These are phyloP conservation scores for Physocladia obscura DNA, from an alignment of 192 early-diverging fungal species.

Conservation along the genomic window DNA sequence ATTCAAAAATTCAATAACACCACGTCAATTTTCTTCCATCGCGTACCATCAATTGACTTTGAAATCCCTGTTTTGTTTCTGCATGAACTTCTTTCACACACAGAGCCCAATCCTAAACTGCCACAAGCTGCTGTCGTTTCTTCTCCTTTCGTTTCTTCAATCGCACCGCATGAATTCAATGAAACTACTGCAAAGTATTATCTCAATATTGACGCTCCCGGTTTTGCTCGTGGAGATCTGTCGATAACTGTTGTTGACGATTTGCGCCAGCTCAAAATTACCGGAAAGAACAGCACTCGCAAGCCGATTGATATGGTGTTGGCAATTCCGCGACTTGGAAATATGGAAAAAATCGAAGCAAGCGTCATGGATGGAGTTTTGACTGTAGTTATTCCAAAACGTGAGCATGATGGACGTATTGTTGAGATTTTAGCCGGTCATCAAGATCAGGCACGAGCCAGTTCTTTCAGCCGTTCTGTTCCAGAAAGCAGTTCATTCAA, in stretches of 20 bases:
- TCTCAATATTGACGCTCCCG: not conserved
- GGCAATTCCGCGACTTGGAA: not conserved
- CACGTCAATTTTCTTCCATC: no score
- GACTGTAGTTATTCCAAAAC: conserved; percentile 1
- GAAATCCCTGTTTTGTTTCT: no score
- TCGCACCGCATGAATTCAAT: no score
- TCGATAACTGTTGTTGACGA: conserved; percentile 12
- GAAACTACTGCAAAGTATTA: not conserved
- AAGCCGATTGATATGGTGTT: not conserved
- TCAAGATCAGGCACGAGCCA: no score
- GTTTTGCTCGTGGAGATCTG: not conserved
- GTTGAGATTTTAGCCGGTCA: conserved; percentile 2
- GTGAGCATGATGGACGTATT: conserved; percentile 4
- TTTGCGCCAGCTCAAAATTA: not conserved
- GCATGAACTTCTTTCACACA: no score
- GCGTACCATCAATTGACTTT: no score
- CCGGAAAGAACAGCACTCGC: not conserved
- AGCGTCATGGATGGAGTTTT: conserved; percentile 8
- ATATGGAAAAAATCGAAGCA: conserved; percentile 2
- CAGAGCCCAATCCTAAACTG: no score
- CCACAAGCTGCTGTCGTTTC: no score
- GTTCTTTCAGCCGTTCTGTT: no score
- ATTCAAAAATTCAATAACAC: no score
- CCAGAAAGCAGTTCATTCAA: not conserved
- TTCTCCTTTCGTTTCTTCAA: no score